Conservation (phyloP, 345 rosid species). For the Salix purpurea region DNA sequence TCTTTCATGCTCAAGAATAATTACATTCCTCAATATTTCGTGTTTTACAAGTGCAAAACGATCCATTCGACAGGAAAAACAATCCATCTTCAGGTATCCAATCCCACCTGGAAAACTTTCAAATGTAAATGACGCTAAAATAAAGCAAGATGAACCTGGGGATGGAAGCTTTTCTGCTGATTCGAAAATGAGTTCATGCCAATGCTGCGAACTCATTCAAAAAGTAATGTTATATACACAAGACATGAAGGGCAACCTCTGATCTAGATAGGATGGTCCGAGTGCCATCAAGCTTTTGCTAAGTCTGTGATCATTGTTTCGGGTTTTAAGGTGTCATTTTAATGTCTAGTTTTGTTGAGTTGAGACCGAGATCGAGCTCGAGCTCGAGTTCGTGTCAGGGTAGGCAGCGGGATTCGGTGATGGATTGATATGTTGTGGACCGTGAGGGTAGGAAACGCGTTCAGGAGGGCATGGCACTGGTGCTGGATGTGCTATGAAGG, state of each 20-base stretch:
- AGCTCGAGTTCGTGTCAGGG: not conserved
- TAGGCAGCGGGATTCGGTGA: not conserved
- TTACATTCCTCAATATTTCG: conserved; percentile 12
- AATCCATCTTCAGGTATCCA: conserved; percentile 17
- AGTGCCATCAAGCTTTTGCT: not conserved
- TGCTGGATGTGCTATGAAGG: conserved; percentile 76
- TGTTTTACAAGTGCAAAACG: conserved; percentile 11
- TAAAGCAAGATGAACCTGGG: conserved; percentile 2
- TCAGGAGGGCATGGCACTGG: conserved; percentile 50
- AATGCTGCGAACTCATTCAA: conserved; percentile 17
- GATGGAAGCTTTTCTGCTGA: not conserved
- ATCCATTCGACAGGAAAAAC: conserved; percentile 19
- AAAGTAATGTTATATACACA: conserved; percentile 17
- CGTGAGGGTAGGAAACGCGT: conserved; percentile 16
- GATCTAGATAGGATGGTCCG: not conserved
- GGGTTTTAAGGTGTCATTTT: not conserved
- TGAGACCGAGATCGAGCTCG: conserved; percentile 20
- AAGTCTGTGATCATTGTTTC: not conserved
- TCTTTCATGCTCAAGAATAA: not conserved
- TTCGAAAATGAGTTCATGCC: not conserved
- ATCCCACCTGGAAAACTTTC: conserved; percentile 11
- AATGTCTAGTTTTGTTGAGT: conserved; percentile 15
- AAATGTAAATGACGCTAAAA: conserved; percentile 15
- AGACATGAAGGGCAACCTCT: conserved; percentile 9
- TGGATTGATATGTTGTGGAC: conserved; percentile 13